A percentile compares a stretch with the other conserved stretches of the same genome.
Conservation (phyloP, 257 asterid species). For the Schizonepeta tenuifolia region DNA sequence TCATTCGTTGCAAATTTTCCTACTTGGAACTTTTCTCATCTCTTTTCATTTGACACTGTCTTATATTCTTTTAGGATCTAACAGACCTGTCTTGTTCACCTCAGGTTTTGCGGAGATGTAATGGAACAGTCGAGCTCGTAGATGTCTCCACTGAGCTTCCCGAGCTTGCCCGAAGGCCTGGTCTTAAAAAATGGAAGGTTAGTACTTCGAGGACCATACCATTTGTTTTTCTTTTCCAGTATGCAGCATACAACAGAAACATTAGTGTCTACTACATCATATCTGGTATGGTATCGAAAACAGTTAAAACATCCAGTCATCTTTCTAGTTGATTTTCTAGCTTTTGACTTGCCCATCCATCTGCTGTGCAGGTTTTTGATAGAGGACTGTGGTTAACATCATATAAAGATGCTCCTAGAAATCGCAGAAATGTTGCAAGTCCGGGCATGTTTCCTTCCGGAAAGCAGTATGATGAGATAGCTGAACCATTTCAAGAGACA, state of each 20-base stretch:
- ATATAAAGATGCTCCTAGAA: conserved; percentile 58
- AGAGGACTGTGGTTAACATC: conserved; percentile 78
- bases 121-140: conserved; percentile 76
- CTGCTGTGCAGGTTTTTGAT: conserved; percentile 72
- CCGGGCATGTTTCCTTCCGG: conserved; percentile 99
- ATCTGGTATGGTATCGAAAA: not conserved
- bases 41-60: not conserved
- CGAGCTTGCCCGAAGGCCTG: conserved; percentile 89
- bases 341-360: conserved; percentile 23
- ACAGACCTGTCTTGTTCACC: conserved; percentile 29
- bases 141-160: conserved; percentile 90
- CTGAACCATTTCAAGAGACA: conserved; percentile 47
- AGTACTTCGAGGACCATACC: conserved; percentile 27
- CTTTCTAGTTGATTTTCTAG: conserved; percentile 15
- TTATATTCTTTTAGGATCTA: conserved; percentile 29
- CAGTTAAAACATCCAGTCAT: conserved; percentile 8
- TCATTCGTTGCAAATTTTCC: conserved; percentile 12
- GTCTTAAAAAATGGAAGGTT: conserved; percentile 93
- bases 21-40: not conserved
- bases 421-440: conserved; percentile 63
- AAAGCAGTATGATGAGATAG: conserved; percentile 48
- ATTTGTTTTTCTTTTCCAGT: conserved; percentile 16
- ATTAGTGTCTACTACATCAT: not conserved
- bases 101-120: conserved; percentile 84
- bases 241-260: conserved; percentile 2